Evolutionary conservation across 2,329 filamentous ascomycete species (phyloP), one percentile per base, ranked within the genome.

Genomic region (Teratosphaeria destructans): DNA sequence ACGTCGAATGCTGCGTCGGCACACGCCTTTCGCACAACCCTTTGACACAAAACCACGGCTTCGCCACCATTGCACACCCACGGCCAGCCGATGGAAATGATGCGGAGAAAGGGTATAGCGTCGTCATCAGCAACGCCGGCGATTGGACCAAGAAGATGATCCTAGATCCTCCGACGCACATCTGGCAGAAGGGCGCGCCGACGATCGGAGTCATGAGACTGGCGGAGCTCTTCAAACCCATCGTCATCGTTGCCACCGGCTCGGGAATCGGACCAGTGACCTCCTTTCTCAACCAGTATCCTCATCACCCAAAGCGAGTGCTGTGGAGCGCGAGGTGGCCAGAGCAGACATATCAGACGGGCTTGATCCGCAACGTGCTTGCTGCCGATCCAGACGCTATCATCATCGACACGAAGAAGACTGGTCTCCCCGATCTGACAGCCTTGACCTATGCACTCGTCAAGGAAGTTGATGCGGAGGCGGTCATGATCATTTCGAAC

Each of bases 401-500:
- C 19, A 82, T 91, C 58, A 80, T 88, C 69, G 85, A 91, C 69
- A 89, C 86, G 2, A 78, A 79, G 59, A 69, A 73, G 39, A 76
- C 77, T 35, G 85, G 85, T 0, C 78, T 86, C 6, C 80, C 84
- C 2, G 82, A 89, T 69, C 80, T 88, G 70, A 67, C 86, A 32
- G 77, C 76, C 12, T 75, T 83, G 54, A 78, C 80, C 47, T 85
- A 81, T 65, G 73, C 76, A 8, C 74, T 85, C 57, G 76, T 75
- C 55, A 67, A 66, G 55, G 72, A 79, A 35, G 76, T 76, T 29
- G 64, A 73, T 0, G 79, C 81, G 1, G 87, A 90, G 76, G 88
- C 86, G 2, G 85, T 90, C 43, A 85, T 89, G 68, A 81, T 90
- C 61, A 86, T 91, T 66, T 85, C 84, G 59, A 91, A 90, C 70